Conservation (phyloP, 208 protist genomes). For the Porcisia hertigi region DNA sequence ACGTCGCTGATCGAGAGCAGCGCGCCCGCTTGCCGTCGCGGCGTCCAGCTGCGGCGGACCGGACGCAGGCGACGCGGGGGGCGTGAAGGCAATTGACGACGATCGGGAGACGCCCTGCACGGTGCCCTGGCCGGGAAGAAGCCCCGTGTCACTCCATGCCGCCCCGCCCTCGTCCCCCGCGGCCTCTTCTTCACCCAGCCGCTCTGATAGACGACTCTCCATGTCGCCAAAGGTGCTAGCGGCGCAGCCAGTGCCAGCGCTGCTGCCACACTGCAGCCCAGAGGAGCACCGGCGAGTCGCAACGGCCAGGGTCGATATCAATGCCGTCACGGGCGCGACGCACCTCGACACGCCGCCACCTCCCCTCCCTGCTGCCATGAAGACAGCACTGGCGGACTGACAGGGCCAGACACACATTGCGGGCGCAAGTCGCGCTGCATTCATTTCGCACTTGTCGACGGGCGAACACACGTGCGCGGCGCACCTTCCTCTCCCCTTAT, state of each 20-base stretch:
- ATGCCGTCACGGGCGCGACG: neutral
- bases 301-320: neutral
- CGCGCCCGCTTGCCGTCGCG: conserved; percentile 5
- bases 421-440: neutral
- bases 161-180: neutral
- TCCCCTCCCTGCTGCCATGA: neutral
- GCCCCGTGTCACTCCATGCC: neutral
- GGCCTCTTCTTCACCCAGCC: neutral
- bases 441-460: neutral
- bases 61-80: neutral
- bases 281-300: conserved; percentile 3
- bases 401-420: neutral
- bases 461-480: neutral
- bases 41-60: conserved; percentile 9
- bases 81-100: neutral
- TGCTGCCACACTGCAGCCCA: neutral
- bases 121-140: neutral
- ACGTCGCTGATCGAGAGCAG: conserved; percentile 14
- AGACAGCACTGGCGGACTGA: neutral
- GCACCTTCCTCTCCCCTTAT: neutral
- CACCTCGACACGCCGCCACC: neutral
- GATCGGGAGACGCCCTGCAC: neutral
- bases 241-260: neutral
- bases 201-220: neutral
- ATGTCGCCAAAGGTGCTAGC: neutral